Conservation (phyloP, 2,329 filamentous ascomycete genomes). For the Colletotrichum somersetense region DNA sequence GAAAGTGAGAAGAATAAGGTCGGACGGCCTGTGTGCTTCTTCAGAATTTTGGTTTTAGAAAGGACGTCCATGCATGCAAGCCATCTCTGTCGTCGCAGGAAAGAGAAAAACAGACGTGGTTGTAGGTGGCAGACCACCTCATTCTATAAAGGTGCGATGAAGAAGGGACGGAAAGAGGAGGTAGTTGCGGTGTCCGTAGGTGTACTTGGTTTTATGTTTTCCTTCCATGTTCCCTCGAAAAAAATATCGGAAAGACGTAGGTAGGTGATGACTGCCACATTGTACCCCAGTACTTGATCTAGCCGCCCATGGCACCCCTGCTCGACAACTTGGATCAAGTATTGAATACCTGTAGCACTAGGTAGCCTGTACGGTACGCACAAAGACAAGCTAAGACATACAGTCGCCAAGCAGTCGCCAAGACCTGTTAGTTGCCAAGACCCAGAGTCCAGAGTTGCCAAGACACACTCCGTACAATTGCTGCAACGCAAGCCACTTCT, state of each 20-base stretch:
- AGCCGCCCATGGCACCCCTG: constrained; percentile 4
- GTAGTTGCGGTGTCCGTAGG: too few relatives aligned
- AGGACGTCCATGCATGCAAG: not conserved
- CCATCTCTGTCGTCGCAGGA: not conserved
- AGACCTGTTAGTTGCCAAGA: too few relatives aligned
- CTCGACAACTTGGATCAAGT: not conserved
- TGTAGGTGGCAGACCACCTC: not conserved
- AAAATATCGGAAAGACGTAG: not conserved
- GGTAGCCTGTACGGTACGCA: too few relatives aligned
- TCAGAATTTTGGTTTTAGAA: not conserved
- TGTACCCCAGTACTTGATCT: not conserved
- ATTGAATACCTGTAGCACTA: not conserved
- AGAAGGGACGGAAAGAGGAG: not conserved
- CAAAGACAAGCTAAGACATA: too few relatives aligned
- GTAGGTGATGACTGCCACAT: not conserved
- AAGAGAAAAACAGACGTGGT: too few relatives aligned
- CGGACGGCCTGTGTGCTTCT: not conserved
- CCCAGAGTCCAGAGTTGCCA: too few relatives aligned
- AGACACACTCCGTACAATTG: too few relatives aligned
- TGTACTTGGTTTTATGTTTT: too few relatives aligned
- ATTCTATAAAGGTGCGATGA: not conserved
- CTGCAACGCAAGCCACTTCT: too few relatives aligned
- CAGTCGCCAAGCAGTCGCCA: too few relatives aligned
- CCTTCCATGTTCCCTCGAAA: not conserved
- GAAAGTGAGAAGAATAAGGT: not conserved